Evolutionary conservation across 2,329 filamentous ascomycete species (phyloP).

Genomic region (Pestalotiopsis sp.): DNA sequence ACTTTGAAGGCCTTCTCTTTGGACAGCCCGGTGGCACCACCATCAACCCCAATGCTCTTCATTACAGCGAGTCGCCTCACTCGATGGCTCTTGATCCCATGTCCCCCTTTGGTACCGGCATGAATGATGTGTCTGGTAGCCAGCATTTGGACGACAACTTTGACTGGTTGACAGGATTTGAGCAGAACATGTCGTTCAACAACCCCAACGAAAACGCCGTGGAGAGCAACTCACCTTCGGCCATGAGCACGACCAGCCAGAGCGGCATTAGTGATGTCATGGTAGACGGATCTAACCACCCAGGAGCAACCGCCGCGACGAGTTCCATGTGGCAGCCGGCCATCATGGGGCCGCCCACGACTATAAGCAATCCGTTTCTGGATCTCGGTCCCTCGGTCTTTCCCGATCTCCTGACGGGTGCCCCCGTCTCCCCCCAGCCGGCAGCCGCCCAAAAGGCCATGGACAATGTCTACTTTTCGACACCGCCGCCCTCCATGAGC

Average conservation of each 20-base stretch:
- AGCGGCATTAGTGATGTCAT: slow-evolving; percentile 90
- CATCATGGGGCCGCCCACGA: slow-evolving; percentile 66
- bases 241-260: slow-evolving; percentile 92
- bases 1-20: slow-evolving; percentile 73
- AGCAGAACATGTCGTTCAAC: slow-evolving; percentile 73
- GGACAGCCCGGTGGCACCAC: slow-evolving; percentile 64
- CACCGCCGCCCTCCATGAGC: slow-evolving; percentile 73
- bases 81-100: slow-evolving; percentile 64
- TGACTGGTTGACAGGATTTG: slow-evolving; percentile 82
- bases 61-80: slow-evolving; percentile 80
- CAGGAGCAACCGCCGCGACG: slow-evolving; percentile 52
- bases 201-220: slow-evolving; percentile 77
- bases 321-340: slow-evolving; percentile 71
- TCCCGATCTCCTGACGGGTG: slow-evolving; percentile 73
- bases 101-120: slow-evolving; percentile 61
- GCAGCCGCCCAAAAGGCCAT: slow-evolving; percentile 67
- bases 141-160: slow-evolving; percentile 76
- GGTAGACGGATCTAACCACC: slow-evolving; percentile 77
- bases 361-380: slow-evolving; percentile 72
- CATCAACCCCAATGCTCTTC: slow-evolving; percentile 74
- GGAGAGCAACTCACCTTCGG: slow-evolving; percentile 92
- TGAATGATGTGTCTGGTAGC: slow-evolving; percentile 59
- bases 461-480: slow-evolving; percentile 77
- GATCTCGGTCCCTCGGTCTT: slow-evolving; percentile 77
- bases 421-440: slow-evolving; percentile 78